Percentiles rank a stretch among this genome's conserved stretches.
Conservation (phyloP, 1,139 yeast genomes). For the Scheffersomyces lignicola region DNA sequence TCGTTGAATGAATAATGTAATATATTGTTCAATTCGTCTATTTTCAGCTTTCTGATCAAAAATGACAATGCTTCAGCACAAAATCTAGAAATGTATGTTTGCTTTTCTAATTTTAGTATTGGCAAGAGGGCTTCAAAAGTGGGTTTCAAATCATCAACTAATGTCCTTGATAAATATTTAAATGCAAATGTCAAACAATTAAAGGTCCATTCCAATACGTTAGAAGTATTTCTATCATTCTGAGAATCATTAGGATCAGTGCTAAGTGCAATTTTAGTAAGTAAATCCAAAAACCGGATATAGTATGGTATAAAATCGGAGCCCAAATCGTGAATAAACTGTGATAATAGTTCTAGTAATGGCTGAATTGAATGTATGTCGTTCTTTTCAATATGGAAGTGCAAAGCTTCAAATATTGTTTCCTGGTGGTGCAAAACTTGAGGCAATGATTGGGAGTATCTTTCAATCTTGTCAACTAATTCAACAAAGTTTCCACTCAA, state of each 20-base stretch:
- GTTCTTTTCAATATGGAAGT: conserved; percentile 48
- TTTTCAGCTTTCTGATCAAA: conserved; percentile 67
- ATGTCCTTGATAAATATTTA: conserved; percentile 72
- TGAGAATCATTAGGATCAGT: conserved; percentile 47
- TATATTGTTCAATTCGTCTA: conserved; percentile 47
- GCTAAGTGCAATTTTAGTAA: conserved; percentile 53
- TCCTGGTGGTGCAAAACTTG: conserved; percentile 74
- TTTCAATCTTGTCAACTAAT: conserved; percentile 57
- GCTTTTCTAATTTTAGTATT: conserved; percentile 52
- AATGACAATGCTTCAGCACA: conserved; percentile 91
- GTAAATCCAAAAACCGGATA: conserved; percentile 46
- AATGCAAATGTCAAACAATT: conserved; percentile 84
- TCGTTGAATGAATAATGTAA: conserved; percentile 54
- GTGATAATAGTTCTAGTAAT: conserved; percentile 73
- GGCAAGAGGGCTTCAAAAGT: conserved; percentile 71
- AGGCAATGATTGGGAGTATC: conserved; percentile 68
- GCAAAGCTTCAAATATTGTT: conserved; percentile 56
- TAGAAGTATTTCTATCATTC: conserved; percentile 50
- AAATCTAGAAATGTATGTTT: conserved; percentile 71
- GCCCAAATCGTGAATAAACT: conserved; percentile 90
- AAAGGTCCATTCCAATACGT: conserved; percentile 80
- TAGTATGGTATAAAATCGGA: conserved; percentile 83
- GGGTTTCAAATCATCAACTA: conserved; percentile 63
- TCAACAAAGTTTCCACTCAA: conserved; percentile 71
- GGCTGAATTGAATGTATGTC: conserved; percentile 82